These are phyloP conservation scores for Tilletia setariae DNA, from an alignment of 1,284 basidiomycete genomes.

Conservation along the genomic window DNA sequence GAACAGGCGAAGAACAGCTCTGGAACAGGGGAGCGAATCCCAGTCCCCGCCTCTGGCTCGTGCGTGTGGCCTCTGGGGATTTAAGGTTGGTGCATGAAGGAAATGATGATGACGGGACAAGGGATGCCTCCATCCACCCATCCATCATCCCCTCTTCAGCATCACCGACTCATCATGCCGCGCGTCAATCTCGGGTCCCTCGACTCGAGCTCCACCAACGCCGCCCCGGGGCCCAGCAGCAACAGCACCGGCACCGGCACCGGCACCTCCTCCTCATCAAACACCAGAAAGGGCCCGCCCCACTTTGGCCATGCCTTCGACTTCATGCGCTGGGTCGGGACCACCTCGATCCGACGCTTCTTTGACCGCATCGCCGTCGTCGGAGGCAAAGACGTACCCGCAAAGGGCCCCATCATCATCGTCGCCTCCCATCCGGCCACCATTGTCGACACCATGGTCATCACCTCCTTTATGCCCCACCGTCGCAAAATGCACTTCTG, in stretches of 20 bases:
- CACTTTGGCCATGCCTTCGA: conserved; percentile 39
- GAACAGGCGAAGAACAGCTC: too few species aligned
- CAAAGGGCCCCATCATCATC: conserved; percentile 32
- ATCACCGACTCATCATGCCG: too few species aligned
- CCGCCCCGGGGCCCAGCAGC: too few species aligned
- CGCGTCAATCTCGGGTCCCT: not conserved
- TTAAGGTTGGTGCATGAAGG: too few species aligned
- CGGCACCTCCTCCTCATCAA: not conserved
- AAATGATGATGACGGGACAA: too few species aligned
- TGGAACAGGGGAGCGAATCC: too few species aligned
- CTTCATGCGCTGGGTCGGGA: conserved; percentile 40
- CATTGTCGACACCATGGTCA: conserved; percentile 47
- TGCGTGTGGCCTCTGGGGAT: too few species aligned
- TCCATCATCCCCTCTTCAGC: too few species aligned
- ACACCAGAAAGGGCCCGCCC: not conserved
- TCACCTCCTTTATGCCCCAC: conserved; percentile 68
- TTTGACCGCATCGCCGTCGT: conserved; percentile 30
- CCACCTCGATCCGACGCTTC: conserved; percentile 35
- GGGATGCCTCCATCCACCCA: too few species aligned
- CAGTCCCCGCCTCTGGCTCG: too few species aligned
- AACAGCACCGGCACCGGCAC: not conserved
- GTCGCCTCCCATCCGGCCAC: conserved; percentile 75
- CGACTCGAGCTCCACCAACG: not conserved
- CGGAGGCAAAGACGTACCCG: conserved; percentile 21
- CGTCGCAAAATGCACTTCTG: conserved; percentile 83